These are phyloP conservation scores for Ophiocordyceps polyrhachis-furcata DNA, from an alignment of 2,329 filamentous ascomycete species.

Conservation along the genomic window DNA sequence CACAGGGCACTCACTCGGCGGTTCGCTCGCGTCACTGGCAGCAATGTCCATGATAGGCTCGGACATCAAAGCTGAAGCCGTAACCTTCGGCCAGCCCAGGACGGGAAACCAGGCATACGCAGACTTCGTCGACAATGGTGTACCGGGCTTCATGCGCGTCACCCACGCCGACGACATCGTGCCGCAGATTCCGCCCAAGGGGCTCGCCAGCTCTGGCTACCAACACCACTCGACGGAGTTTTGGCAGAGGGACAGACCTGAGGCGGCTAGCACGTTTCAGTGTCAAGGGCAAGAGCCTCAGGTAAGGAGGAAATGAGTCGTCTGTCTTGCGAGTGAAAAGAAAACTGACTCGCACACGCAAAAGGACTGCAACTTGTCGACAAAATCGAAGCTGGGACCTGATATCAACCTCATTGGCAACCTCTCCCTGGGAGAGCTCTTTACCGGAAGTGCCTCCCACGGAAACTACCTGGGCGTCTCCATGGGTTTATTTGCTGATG, in stretches of 20 bases:
- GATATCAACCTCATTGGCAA: background rate
- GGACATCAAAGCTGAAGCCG: constrained; percentile 25
- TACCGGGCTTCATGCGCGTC: constrained; percentile 28
- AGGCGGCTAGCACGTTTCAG: background rate
- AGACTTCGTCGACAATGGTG: constrained; percentile 26
- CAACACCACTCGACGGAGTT: constrained; percentile 44
- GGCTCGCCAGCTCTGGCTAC: constrained; percentile 32
- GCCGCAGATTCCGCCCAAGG: constrained; percentile 32
- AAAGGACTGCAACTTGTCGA: background rate
- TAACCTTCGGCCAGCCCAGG: constrained; percentile 44
- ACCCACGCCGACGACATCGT: constrained; percentile 45
- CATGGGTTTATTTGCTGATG: background rate
- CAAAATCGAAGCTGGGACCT: background rate
- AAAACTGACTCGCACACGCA: background rate
- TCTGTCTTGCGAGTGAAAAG: background rate
- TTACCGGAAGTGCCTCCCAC: background rate
- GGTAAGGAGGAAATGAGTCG: background rate
- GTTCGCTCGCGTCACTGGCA: constrained; percentile 35
- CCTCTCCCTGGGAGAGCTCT: background rate
- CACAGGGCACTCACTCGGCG: constrained; percentile 45
- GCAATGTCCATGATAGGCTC: constrained; percentile 30
- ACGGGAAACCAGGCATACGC: constrained; percentile 34
- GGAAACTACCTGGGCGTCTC: background rate
- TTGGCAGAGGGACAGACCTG: constrained; percentile 16
- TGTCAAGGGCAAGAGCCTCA: constrained; percentile 1